A percentile compares a stretch with the other conserved stretches of the same genome.
Evolutionary conservation across 768 basidiomycete species (phyloP).

Genomic region (Gyrodon lividus): DNA sequence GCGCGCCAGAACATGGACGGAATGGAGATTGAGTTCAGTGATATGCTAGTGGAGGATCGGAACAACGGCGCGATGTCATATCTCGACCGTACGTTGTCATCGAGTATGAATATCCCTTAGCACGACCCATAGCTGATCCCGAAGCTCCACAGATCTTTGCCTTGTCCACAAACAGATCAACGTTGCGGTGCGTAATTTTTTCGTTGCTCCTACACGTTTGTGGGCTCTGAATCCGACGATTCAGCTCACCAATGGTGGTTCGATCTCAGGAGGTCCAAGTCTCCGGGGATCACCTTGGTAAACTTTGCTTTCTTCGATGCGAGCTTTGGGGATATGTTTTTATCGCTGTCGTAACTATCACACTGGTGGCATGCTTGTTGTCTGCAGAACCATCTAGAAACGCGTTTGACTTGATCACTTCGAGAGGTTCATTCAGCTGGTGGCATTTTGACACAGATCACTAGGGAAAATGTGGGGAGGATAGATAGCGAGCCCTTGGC

Average conservation of each 20-base stretch:
- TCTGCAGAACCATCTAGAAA: conserved; percentile 7
- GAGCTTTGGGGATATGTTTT: neutral
- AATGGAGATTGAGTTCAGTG: conserved; percentile 91
- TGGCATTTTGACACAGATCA: no score
- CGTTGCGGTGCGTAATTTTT: conserved; percentile 21
- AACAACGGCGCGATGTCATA: conserved; percentile 96
- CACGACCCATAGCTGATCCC: neutral
- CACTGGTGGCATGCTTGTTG: neutral
- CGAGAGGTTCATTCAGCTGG: no score
- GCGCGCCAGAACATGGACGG: conserved; percentile 93
- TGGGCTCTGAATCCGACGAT: conserved; percentile 4
- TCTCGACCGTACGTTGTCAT: conserved; percentile 67
- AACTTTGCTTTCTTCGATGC: neutral
- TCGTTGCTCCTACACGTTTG: neutral
- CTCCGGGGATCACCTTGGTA: conserved; percentile 37
- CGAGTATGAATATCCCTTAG: neutral
- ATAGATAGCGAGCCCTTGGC: no score
- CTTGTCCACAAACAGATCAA: conserved; percentile 35
- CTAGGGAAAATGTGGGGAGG: no score
- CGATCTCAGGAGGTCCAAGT: conserved; percentile 20
- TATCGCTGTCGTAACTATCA: conserved; percentile 9
- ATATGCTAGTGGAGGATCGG: conserved; percentile 95
- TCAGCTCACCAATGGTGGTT: conserved; percentile 33
- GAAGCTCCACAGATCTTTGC: conserved; percentile 26
- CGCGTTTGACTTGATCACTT: no score